Conservation (phyloP, 495 filamentous ascomycete species). For the Daldinia loculata region DNA sequence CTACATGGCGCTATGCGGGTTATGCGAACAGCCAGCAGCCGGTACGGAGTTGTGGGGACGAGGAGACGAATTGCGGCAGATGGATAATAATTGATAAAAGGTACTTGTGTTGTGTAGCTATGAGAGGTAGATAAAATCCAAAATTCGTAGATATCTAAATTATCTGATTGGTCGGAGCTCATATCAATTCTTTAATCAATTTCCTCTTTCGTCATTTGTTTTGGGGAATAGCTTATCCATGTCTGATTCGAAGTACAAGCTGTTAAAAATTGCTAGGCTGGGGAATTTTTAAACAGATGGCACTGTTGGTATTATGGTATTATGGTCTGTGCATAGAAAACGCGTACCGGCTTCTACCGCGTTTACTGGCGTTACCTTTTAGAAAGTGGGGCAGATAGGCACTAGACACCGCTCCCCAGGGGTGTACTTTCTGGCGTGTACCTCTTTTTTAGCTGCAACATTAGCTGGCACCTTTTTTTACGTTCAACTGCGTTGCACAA, state of each 20-base stretch:
- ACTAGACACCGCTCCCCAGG: conserved; percentile 21
- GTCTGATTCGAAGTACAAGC: conserved; percentile 11
- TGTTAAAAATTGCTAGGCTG: background rate
- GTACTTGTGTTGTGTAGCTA: background rate
- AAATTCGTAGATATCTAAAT: conserved; percentile 18
- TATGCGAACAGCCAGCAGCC: background rate
- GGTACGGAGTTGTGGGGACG: conserved; percentile 12
- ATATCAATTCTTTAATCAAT: conserved; percentile 2
- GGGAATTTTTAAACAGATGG: background rate
- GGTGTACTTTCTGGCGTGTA: conserved; percentile 13
- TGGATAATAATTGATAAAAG: conserved; percentile 11
- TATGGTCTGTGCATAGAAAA: conserved; percentile 26
- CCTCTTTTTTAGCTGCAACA: conserved; percentile 5
- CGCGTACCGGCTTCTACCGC: conserved; percentile 32
- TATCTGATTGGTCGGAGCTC: conserved; percentile 32
- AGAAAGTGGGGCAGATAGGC: conserved; percentile 19
- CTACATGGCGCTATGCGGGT: conserved; percentile 4
- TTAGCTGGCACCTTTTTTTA: conserved; percentile 17
- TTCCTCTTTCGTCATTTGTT: conserved; percentile 35
- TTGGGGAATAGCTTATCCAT: conserved; percentile 7
- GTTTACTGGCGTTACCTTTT: conserved; percentile 26
- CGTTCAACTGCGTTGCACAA: conserved; percentile 32
- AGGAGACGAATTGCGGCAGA: conserved; percentile 3
- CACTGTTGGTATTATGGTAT: conserved; percentile 9
- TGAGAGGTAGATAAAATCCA: conserved; percentile 11